These are phyloP conservation scores for Yamadazyma philogaea DNA, from an alignment of 805 yeast species.

Conservation along the genomic window DNA sequence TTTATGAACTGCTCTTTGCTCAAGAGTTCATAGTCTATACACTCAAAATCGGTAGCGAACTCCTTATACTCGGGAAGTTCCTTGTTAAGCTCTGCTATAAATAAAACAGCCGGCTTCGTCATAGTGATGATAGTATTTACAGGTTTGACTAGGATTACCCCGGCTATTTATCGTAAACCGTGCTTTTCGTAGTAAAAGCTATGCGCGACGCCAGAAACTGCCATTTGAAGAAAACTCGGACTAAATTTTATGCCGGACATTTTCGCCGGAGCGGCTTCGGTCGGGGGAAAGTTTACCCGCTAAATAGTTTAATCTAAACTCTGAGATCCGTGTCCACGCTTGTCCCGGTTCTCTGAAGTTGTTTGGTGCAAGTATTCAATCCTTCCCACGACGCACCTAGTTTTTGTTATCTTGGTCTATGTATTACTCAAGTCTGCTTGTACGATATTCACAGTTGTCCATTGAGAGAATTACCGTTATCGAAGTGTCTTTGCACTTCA, in stretches of 20 bases:
- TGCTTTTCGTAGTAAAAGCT: neutral
- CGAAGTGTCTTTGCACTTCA: no score
- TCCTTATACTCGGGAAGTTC: constrained; percentile 44
- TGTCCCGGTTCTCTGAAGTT: no score
- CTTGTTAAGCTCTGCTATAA: constrained; percentile 50
- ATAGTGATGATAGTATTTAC: neutral
- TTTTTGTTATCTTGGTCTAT: no score
- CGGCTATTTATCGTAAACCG: neutral
- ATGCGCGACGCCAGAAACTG: constrained; percentile 1
- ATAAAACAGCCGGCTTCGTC: constrained; percentile 39
- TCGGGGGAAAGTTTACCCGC: neutral
- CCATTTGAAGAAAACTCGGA: neutral
- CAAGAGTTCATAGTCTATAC: constrained; percentile 38
- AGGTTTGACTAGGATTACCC: neutral
- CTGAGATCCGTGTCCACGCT: no score
- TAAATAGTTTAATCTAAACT: no score
- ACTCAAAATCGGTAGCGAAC: constrained; percentile 38
- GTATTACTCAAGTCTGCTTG: no score
- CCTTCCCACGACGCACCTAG: no score
- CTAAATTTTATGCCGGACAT: neutral
- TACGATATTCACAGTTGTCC: no score
- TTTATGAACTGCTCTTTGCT: constrained; percentile 39
- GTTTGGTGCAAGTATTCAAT: no score
- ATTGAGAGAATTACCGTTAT: no score
- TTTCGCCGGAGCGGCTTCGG: constrained; percentile 1